phyloP scores from a whole-genome alignment of 257 asterid species.

The Lycium ferocissimum region DNA sequence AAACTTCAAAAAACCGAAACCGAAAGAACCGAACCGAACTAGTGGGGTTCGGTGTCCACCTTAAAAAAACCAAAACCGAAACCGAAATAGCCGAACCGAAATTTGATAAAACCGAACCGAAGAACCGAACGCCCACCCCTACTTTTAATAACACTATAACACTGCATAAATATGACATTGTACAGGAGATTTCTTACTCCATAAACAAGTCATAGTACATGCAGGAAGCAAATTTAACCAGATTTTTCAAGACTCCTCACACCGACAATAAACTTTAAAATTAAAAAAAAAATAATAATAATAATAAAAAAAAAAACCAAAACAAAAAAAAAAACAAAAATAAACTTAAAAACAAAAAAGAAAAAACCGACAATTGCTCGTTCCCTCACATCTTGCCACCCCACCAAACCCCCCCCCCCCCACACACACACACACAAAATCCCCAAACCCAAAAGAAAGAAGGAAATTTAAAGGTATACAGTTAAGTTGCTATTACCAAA shows the following conservation, averaged over 20 bases:
- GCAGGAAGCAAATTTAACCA: not conserved
- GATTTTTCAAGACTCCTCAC: not conserved
- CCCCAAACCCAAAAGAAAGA: not conserved
- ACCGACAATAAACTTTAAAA: not conserved
- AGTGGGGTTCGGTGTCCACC: no score
- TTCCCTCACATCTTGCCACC: not conserved
- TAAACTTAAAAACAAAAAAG: not conserved
- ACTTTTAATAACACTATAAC: not conserved
- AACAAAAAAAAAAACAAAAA: no score
- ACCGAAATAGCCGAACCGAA: no score
- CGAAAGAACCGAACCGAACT: no score
- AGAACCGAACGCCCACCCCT: no score
- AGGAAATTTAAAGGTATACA: not conserved
- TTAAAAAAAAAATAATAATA: no score
- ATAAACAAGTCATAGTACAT: slow-evolving; percentile 3
- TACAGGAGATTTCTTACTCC: not conserved
- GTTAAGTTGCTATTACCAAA: not conserved
- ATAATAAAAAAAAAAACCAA: no score
- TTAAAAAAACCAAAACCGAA: no score
- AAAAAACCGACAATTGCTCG: no score
- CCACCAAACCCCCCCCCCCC: not conserved
- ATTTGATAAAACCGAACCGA: no score
- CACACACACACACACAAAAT: not conserved
- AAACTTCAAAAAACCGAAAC: no score
- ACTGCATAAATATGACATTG: not conserved